Conservation (phyloP, 352 stramenopile genomes). For the Globisporangium splendens region DNA sequence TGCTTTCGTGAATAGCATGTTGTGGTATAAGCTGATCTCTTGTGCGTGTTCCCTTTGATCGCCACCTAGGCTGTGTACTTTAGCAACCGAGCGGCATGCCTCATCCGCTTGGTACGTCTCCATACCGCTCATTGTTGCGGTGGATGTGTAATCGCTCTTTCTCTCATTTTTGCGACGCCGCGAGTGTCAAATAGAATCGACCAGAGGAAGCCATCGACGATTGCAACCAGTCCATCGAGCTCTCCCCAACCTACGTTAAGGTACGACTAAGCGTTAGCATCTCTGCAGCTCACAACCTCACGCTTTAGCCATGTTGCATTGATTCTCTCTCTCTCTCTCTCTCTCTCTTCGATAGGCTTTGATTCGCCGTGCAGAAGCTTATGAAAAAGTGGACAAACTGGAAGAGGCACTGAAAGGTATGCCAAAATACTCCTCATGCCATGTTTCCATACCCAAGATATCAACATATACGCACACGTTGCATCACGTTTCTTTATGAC, state of each 20-base stretch:
- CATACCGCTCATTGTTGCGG: neutral
- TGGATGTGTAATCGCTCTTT: neutral
- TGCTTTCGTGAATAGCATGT: too few species aligned
- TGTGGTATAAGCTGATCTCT: too few species aligned
- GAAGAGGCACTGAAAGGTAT: conserved; percentile 91
- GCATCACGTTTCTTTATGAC: neutral
- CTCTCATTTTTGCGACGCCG: neutral
- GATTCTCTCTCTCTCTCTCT: neutral
- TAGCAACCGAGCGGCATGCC: conserved; percentile 80
- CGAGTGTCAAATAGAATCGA: conserved; percentile 25
- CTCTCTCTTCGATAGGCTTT: conserved; percentile 50
- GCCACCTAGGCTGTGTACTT: conserved; percentile 71
- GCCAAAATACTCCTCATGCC: conserved; percentile 6
- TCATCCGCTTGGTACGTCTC: conserved; percentile 47
- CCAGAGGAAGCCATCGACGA: conserved; percentile 92
- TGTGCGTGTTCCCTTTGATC: too few species aligned
- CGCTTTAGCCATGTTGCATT: neutral
- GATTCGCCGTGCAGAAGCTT: conserved; percentile 88
- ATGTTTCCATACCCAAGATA: too few species aligned
- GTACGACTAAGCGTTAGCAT: conserved; percentile 17
- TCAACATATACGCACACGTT: neutral
- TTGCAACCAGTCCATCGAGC: conserved; percentile 91
- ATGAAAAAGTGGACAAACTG: conserved; percentile 92
- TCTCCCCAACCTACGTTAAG: conserved; percentile 97
- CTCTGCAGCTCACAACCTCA: neutral